Evolutionary conservation across 495 filamentous ascomycete genomes (phyloP).

Genomic region (Aspergillus avenaceus): DNA sequence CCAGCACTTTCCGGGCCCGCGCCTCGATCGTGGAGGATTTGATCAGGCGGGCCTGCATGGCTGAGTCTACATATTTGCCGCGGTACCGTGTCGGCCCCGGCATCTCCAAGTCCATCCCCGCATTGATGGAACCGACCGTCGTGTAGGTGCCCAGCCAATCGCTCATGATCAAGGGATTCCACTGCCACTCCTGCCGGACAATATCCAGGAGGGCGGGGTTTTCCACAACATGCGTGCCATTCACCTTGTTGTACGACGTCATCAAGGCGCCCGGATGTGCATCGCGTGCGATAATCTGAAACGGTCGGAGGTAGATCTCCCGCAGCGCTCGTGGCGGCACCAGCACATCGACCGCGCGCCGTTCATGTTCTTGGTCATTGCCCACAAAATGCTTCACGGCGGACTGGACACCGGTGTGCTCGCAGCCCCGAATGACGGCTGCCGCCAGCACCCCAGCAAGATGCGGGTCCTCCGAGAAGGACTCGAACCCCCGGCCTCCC

Average conservation of each 20-base stretch:
- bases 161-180: slow-evolving; percentile 39
- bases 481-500: slow-evolving; percentile 69
- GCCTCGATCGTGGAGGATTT: slow-evolving; percentile 48
- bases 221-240: slow-evolving; percentile 63
- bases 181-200: slow-evolving; percentile 65
- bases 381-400: slow-evolving; percentile 69
- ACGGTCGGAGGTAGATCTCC: slow-evolving; percentile 70
- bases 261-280: slow-evolving; percentile 61
- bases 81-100: slow-evolving; percentile 57
- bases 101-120: slow-evolving; percentile 70
- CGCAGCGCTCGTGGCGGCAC: slow-evolving; percentile 63
- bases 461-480: slow-evolving; percentile 65
- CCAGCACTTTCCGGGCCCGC: slow-evolving; percentile 52
- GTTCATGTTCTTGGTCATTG: slow-evolving; percentile 67
- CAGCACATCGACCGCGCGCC: slow-evolving; percentile 56
- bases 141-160: slow-evolving; percentile 54
- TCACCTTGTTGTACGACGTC: slow-evolving; percentile 72
- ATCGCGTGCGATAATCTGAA: slow-evolving; percentile 63
- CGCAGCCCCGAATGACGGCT: slow-evolving; percentile 56
- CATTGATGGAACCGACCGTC: slow-evolving; percentile 53
- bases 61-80: slow-evolving; percentile 33
- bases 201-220: slow-evolving; percentile 54
- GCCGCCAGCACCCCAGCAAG: slow-evolving; percentile 59
- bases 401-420: slow-evolving; percentile 54
- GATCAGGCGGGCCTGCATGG: slow-evolving; percentile 58